Evolutionary conservation across 768 basidiomycete genomes (phyloP), one percentile per base, ranked within the genome.

Genomic region (Tylopilus felleus): DNA sequence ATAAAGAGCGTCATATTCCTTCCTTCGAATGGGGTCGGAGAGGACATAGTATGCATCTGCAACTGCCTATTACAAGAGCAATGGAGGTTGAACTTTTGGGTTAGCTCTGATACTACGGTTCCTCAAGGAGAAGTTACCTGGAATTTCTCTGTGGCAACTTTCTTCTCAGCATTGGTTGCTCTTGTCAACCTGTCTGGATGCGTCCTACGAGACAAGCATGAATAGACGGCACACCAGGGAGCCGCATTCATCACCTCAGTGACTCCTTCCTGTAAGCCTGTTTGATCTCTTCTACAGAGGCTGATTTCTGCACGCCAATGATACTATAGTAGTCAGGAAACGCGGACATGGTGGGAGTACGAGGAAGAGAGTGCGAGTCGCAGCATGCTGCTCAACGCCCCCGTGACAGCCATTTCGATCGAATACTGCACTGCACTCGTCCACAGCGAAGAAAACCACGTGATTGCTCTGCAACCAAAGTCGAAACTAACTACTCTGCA

Each of bases 31-130:
- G 5, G 84, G 71, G 70, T 97, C 92, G 3, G 90, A 93, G 35
- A 98, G 81, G 25, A 95, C 89, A 67, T 91, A 97, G 73, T 96
- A 96, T 17, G 93, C 93, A 70, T 97, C 94, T 49, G 94, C 93
- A 58, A 97, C 85, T 8, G 88, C 84, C 88, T 65, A 17, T 33
- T 16, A 29, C 19, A 33, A 35, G 22, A 25, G 13, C 8, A 27
- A 13, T n/a, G 25, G 44, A 45, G 14, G 28, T 28, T 9, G 31
- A 27, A 13, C 39, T 47, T 33, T n/a, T n/a, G n/a, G 46, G 55
- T 27, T 2, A 22, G 36, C 25, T 31, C 49, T 22, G 40, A 21
- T 16, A 16, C 13, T 17, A 27, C 7, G n/a, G 5, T 38, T 39
- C 39, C 23, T 47, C 21, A 38, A 39, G 27, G 48, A 41, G 12